Evolutionary conservation across 2,329 filamentous ascomycete species (phyloP), one percentile per base, ranked within the genome.

Genomic region (Clonostachys sp.): DNA sequence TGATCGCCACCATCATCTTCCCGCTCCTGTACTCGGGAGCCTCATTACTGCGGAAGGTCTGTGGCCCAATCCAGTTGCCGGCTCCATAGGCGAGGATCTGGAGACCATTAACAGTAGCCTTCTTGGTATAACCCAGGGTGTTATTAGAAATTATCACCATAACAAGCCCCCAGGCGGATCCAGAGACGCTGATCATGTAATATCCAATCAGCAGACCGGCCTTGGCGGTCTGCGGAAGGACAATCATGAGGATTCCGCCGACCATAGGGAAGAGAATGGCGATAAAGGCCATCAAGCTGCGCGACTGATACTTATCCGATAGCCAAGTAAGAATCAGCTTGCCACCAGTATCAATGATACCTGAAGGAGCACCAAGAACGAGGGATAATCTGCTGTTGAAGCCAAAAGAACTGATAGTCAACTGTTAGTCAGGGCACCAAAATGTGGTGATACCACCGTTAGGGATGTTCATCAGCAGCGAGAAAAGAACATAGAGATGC

Each of bases 281-380:
- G 13, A 60, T 48, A 12, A 54, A 52, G 18, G 57, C 57, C 30
- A 57, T 55, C 7, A 57, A 42, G 5, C 53, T 49, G 16, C 58
- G 53, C 44, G 61, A 55, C 13, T 57, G 45, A 30, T 51, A 50
- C 24, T 48, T 51, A 49, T 60, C 58, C 5, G 60, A 59, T 9
- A 57, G 45, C 40, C 48, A 60, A 14, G 60, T 57, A 40, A 62
- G 53, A 24, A 53, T 53, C 45, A 54, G 48, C 50, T 56, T 48
- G 51, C 51, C 48, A 38, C 38, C 36, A 38, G 52, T 51, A 41
- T 55, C 53, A 55, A 83, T 77, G 1, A 70, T 71, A 5, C 80
- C 79, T 48, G 81, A 80, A 0, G 77, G 78, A 48, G 81, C 80
- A 51, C 80, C 80, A 61, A 81, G 77, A 0, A 81, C 63, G 18